These are phyloP conservation scores for Auricularia heimuer DNA, from an alignment of 768 basidiomycete genomes.

Conservation along the genomic window DNA sequence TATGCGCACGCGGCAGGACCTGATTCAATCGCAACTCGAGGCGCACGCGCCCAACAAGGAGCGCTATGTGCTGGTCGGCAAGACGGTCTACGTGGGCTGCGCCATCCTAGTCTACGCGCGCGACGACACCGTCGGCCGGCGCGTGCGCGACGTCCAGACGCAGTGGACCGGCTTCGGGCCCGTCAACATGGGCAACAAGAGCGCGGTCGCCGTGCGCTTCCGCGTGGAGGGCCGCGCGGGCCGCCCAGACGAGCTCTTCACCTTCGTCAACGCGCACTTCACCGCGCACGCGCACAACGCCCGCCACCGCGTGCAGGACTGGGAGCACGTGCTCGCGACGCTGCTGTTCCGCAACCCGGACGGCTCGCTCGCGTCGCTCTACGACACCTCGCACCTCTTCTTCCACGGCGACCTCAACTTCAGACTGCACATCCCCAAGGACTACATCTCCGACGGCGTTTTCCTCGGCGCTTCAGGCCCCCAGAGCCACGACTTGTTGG, in stretches of 20 bases:
- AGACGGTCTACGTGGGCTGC: conserved; percentile 77
- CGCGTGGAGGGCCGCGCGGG: conserved; percentile 47
- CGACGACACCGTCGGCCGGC: conserved; percentile 54
- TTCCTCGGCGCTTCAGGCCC: conserved; percentile 2
- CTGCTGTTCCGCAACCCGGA: conserved; percentile 51
- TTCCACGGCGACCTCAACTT: conserved; percentile 93
- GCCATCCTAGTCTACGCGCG: conserved; percentile 81
- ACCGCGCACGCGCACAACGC: conserved; percentile 70
- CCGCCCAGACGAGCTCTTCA: conserved; percentile 61
- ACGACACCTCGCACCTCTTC: conserved; percentile 83
- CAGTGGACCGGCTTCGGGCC: conserved; percentile 66
- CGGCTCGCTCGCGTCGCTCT: conserved; percentile 48
- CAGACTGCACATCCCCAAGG: conserved; percentile 55
- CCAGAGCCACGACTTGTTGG: conserved; percentile 17
- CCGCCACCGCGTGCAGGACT: conserved; percentile 61
- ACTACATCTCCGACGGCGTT: conserved; percentile 30
- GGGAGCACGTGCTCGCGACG: conserved; percentile 66
- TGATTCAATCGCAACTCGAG: conserved; percentile 69
- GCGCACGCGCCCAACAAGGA: conserved; percentile 61
- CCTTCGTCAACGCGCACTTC: conserved; percentile 92
- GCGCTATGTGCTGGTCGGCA: conserved; percentile 67
- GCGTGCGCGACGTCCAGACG: conserved; percentile 56
- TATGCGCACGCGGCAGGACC: conserved; percentile 54
- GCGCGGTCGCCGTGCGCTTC: conserved; percentile 83
- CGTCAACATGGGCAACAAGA: conserved; percentile 86